phyloP scores from a whole-genome alignment of 2,329 filamentous ascomycete species.

The Botrytis deweyae region DNA sequence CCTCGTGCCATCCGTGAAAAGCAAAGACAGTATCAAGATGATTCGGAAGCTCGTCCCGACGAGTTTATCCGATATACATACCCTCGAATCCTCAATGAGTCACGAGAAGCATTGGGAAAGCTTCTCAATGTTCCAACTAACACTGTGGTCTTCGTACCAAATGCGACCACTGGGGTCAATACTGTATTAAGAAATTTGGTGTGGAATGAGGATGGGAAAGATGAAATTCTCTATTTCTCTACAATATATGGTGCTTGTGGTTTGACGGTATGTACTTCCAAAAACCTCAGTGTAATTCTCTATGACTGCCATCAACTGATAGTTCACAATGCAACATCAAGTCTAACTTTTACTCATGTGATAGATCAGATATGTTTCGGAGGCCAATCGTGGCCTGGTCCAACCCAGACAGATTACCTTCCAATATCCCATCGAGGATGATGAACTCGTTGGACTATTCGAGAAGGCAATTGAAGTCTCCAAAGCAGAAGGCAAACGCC shows the following conservation, averaged over 20 bases:
- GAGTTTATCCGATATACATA: conserved; percentile 71
- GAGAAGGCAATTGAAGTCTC: conserved; percentile 54
- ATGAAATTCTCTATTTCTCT: conserved; percentile 77
- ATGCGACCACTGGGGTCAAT: conserved; percentile 78
- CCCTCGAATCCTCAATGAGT: conserved; percentile 60
- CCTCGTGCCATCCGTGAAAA: conserved; percentile 61
- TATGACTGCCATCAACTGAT: background rate
- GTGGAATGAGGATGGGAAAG: conserved; percentile 59
- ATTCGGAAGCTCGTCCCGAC: conserved; percentile 69
- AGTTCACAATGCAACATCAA: background rate
- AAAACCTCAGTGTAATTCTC: background rate
- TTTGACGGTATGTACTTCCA: conserved; percentile 54
- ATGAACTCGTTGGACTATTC: conserved; percentile 63
- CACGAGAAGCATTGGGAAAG: conserved; percentile 62
- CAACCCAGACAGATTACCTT: conserved; percentile 56
- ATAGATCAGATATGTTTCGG: conserved; percentile 59
- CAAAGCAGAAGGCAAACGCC: conserved; percentile 56
- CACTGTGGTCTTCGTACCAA: conserved; percentile 73
- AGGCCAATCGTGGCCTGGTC: conserved; percentile 53
- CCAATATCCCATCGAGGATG: conserved; percentile 68
- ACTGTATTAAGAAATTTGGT: conserved; percentile 73
- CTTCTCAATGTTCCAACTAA: conserved; percentile 65
- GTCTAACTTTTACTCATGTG: background rate
- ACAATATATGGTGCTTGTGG: conserved; percentile 56
- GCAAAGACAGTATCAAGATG: conserved; percentile 64